Evolutionary conservation across 768 basidiomycete species (phyloP), one percentile per base, ranked within the genome.

Genomic region (Daedalea quercina): DNA sequence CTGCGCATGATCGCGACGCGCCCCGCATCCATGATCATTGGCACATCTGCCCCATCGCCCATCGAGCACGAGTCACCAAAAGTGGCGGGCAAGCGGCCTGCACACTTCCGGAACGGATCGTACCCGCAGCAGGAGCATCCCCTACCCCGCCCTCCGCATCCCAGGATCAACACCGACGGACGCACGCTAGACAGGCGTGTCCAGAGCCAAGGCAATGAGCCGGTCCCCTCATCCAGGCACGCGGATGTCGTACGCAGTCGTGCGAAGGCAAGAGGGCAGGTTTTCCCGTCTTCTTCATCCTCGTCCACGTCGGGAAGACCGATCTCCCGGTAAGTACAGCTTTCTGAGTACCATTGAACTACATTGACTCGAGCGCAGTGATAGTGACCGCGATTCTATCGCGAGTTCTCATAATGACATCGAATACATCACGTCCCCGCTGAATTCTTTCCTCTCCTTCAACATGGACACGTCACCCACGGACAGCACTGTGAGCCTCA

Each of bases 1-100:
- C 58, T 71, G 9, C 60, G 58, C n/a, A 60, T 58, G 3, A 70
- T 70, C 37, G 66, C 69, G 41, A 13, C 52, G 15, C 49, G 52
- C 22, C 47, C 56, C n/a, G 33, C 49, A 8, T 53, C 56, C 34
- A 54, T 45, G 53, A 50, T 46, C 15, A 25, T 24, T 22, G 22
- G 28, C 7, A 17, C 52, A 15, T 51, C 41, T 42, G 7, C 50
- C 22, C 15, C 34, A 9, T 43, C 41, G 11, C 50, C 41, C 11
- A 22, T 25, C 40, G 50, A 51, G 9, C 9, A 6, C 9, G 50
- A 51, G 28, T 51, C 50, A 15, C 25, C 50, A 13, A 33, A 17
- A 11, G 35, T 20, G 4, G 22, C 24, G 9, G 44, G 28, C 28
- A 31, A 40, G 19, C 37, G 19, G 37, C 13, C 15, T 3, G 20